phyloP scores from a whole-genome alignment of 169 alveolate species.

The Cyclospora cayetanensis region DNA sequence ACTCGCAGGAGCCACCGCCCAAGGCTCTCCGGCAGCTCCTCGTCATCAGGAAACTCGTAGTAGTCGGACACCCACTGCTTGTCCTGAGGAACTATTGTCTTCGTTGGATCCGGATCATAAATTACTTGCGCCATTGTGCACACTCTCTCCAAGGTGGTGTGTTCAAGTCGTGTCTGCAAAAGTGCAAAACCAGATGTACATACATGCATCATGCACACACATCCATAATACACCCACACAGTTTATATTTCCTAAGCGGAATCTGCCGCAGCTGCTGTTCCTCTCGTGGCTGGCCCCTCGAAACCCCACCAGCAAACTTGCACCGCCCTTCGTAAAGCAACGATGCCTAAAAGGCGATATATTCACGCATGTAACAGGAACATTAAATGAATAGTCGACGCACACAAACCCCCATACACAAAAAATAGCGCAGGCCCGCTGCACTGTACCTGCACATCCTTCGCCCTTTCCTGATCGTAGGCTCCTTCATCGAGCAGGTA shows the following conservation, averaged over 20 bases:
- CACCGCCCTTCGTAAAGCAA: too few species aligned
- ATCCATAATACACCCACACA: too few species aligned
- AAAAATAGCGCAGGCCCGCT: not conserved
- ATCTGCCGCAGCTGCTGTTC: too few species aligned
- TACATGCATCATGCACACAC: too few species aligned
- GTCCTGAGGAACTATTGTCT: constrained; percentile 94
- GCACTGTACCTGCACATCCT: constrained; percentile 83
- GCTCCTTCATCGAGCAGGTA: constrained; percentile 90
- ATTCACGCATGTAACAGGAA: too few species aligned
- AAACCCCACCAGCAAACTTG: too few species aligned
- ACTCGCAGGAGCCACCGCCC: constrained; percentile 98
- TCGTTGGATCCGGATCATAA: constrained; percentile 97
- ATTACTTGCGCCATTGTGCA: constrained; percentile 93
- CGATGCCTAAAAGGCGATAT: too few species aligned
- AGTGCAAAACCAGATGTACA: not conserved
- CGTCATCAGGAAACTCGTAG: constrained; percentile 96
- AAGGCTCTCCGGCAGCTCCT: constrained; percentile 83
- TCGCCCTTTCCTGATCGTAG: constrained; percentile 91
- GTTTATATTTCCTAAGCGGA: too few species aligned
- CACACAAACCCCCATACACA: not conserved
- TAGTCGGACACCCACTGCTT: constrained; percentile 94
- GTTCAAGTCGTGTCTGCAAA: constrained; percentile 92
- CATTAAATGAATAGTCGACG: not conserved
- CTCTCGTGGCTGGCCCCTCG: too few species aligned
- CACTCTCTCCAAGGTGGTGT: constrained; percentile 95